phyloP scores from a whole-genome alignment of 2,329 filamentous ascomycete species.

The Epicoccum nigrum region DNA sequence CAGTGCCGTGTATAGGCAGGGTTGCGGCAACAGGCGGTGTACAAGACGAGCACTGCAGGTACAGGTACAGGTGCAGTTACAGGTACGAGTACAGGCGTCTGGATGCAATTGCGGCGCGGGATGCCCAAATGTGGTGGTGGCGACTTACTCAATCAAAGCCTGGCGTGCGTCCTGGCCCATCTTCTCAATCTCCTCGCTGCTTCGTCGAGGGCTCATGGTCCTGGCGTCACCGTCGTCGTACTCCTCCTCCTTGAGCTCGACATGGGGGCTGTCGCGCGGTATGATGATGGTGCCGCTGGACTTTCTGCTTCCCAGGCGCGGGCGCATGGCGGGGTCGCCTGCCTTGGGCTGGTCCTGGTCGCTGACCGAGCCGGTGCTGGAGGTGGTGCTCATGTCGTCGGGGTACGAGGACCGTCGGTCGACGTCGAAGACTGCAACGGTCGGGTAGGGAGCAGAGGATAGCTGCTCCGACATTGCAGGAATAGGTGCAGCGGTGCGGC shows the following conservation, averaged over 20 bases:
- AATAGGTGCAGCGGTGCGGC: constrained; percentile 20
- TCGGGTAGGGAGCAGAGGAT: constrained; percentile 36
- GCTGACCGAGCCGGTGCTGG: constrained; percentile 54
- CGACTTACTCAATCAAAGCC: constrained; percentile 64
- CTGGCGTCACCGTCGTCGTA: constrained; percentile 87
- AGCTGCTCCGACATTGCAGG: constrained; percentile 28
- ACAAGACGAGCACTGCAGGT: too few species aligned
- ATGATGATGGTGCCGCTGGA: constrained; percentile 85
- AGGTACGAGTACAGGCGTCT: background rate
- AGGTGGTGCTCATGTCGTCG: constrained; percentile 48
- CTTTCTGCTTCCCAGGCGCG: constrained; percentile 73
- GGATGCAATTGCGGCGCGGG: background rate
- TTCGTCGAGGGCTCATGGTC: constrained; percentile 91
- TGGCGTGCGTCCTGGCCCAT: constrained; percentile 81
- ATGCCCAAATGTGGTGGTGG: background rate
- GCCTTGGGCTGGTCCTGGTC: constrained; percentile 40
- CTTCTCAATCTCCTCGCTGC: constrained; percentile 87
- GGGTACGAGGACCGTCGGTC: constrained; percentile 31
- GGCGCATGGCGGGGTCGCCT: constrained; percentile 61
- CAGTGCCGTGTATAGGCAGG: background rate
- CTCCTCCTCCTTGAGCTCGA: constrained; percentile 74
- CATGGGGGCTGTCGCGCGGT: constrained; percentile 74
- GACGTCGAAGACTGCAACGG: constrained; percentile 27
- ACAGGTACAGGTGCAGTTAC: too few species aligned
- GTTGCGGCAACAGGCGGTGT: constrained; percentile 3